A percentile compares a stretch with the other conserved stretches of the same genome.
Evolutionary conservation across 1,284 basidiomycete species (phyloP).

Genomic region (Austroboletus olivaceoglutinosus): DNA sequence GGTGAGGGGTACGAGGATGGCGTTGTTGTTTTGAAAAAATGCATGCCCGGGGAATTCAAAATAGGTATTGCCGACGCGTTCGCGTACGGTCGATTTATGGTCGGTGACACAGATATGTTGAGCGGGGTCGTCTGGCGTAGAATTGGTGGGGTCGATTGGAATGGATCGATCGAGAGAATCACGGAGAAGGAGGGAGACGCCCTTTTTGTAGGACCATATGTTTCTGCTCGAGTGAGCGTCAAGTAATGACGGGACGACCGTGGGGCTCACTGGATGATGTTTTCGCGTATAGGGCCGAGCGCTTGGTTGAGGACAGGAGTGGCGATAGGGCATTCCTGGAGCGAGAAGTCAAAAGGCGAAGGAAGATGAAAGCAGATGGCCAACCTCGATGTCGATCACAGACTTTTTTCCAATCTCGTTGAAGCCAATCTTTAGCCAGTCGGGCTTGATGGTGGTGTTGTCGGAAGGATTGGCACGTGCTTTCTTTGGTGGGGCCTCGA

Average conservation of each 20-base stretch:
- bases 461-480: slow-evolving; percentile 37
- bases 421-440: slow-evolving; percentile 87
- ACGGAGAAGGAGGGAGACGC: slow-evolving; percentile 88
- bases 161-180: slow-evolving; percentile 64
- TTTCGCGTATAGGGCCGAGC: slow-evolving; percentile 59
- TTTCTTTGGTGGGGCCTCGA: slow-evolving; percentile 73
- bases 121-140: slow-evolving; percentile 35
- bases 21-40: slow-evolving; percentile 99
- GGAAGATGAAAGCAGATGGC: slow-evolving; percentile 16
- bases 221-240: slow-evolving; percentile 48
- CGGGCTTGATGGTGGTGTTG: slow-evolving; percentile 41
- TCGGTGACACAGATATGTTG: slow-evolving; percentile 80
- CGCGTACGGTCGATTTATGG: slow-evolving; percentile 79
- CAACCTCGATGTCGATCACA: slow-evolving; percentile 92
- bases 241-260: background rate
- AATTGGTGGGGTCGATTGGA: slow-evolving; percentile 8
- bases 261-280: slow-evolving; percentile 63
- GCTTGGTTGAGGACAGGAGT: slow-evolving; percentile 79
- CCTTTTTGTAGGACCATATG: slow-evolving; percentile 80
- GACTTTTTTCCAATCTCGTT: slow-evolving; percentile 75
- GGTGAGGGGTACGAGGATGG: slow-evolving; percentile 82
- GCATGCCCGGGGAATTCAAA: slow-evolving; percentile 89
- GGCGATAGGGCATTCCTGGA: slow-evolving; percentile 90
- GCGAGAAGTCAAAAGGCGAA: background rate
- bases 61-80: slow-evolving; percentile 76